phyloP scores from a whole-genome alignment of 148 eudicot genomes.

The Bassia scoparia region DNA sequence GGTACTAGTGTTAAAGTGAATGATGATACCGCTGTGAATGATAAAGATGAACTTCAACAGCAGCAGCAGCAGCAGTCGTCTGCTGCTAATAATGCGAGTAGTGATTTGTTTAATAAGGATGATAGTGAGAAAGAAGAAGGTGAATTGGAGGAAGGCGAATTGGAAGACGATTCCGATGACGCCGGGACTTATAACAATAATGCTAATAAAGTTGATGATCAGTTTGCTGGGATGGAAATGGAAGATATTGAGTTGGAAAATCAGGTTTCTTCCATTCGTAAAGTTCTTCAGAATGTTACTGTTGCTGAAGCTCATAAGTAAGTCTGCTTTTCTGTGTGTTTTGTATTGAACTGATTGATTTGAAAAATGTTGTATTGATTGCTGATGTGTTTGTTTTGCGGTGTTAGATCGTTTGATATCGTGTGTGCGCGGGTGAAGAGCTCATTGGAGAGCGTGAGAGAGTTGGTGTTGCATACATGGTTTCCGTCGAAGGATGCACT shows the following conservation, averaged over 20 bases:
- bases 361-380: not conserved
- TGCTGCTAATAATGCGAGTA: not conserved
- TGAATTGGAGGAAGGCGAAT: slow-evolving; percentile 79
- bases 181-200: not conserved
- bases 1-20: not conserved
- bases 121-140: slow-evolving; percentile 24
- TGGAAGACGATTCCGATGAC: slow-evolving; percentile 64
- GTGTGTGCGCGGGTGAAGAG: slow-evolving; percentile 52
- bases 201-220: not conserved
- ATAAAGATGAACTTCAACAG: slow-evolving; percentile 23
- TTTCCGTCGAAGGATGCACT: slow-evolving; percentile 51
- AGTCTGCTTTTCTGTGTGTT: slow-evolving; percentile 23
- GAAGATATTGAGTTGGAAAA: slow-evolving; percentile 43
- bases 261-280: slow-evolving; percentile 46
- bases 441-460: slow-evolving; percentile 44
- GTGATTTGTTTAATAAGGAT: slow-evolving; percentile 25
- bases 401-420: slow-evolving; percentile 56
- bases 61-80: not conserved
- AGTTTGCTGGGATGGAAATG: slow-evolving; percentile 25
- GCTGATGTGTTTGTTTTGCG: slow-evolving; percentile 12
- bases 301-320: slow-evolving; percentile 52
- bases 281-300: slow-evolving; percentile 53
- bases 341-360: not conserved
- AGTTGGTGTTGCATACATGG: slow-evolving; percentile 45
- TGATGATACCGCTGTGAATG: slow-evolving; percentile 2